These are phyloP conservation scores for Candida chauliodis DNA, from an alignment of 805 yeast species.

Conservation along the genomic window DNA sequence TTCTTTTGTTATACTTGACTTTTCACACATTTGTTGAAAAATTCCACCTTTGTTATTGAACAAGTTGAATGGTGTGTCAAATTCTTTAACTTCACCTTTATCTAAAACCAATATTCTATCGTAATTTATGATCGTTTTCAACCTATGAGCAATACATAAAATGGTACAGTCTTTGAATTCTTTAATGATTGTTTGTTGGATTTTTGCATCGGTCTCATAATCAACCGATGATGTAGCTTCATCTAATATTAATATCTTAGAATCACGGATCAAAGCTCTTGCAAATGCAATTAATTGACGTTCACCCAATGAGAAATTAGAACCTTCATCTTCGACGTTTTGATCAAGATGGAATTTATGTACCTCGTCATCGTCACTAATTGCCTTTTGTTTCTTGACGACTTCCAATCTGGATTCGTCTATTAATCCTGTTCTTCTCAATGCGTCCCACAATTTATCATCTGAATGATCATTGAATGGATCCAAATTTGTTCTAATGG, in stretches of 20 bases:
- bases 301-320: conserved; percentile 73
- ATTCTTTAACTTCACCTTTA: conserved; percentile 72
- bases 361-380: conserved; percentile 7
- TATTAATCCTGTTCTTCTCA: conserved; percentile 55
- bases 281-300: conserved; percentile 78
- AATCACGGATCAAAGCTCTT: conserved; percentile 73
- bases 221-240: conserved; percentile 84
- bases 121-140: conserved; percentile 69
- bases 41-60: conserved; percentile 49
- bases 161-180: conserved; percentile 74
- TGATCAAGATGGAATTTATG: conserved; percentile 45
- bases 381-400: conserved; percentile 25
- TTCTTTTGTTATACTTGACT: conserved; percentile 37
- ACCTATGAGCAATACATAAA: conserved; percentile 83
- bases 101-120: conserved; percentile 81
- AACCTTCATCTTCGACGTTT: conserved; percentile 62
- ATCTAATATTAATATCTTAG: conserved; percentile 76
- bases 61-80: conserved; percentile 69
- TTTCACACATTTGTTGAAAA: conserved; percentile 70
- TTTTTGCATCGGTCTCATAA: conserved; percentile 79
- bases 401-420: conserved; percentile 27
- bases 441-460: conserved; percentile 53
- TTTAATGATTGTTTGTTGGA: conserved; percentile 67
- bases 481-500: conserved; percentile 57
- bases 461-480: conserved; percentile 55